Evolutionary conservation across 345 rosid genomes (phyloP).

Genomic region (Eucalyptus virginea): DNA sequence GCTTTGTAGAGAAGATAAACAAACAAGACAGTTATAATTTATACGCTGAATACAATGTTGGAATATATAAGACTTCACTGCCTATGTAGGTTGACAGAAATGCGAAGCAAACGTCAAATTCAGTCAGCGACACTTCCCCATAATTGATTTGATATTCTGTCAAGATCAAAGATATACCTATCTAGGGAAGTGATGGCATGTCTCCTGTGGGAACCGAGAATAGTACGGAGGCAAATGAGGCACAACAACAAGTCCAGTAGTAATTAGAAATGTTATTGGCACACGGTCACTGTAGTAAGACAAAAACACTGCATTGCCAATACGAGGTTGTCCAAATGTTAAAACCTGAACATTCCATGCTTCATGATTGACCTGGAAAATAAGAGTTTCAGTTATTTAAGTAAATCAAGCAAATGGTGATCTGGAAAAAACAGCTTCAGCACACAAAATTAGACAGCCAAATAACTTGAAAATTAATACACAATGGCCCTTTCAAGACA

Average conservation of each 20-base stretch:
- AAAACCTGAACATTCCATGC: background rate
- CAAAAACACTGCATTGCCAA: background rate
- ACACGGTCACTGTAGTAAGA: slow-evolving; percentile 44
- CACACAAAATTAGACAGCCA: background rate
- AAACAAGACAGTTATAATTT: no score
- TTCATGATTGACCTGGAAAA: background rate
- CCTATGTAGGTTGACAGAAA: background rate
- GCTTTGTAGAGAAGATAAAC: background rate
- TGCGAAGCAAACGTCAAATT: background rate
- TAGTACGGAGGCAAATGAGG: slow-evolving; percentile 91
- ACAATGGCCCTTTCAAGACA: background rate
- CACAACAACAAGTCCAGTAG: slow-evolving; percentile 65
- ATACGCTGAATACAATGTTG: background rate
- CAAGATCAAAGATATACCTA: background rate
- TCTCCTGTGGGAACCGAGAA: slow-evolving; percentile 24
- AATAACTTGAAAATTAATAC: no score
- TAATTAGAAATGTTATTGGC: slow-evolving; percentile 57
- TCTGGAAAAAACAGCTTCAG: background rate
- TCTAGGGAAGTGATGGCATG: background rate
- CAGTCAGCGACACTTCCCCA: background rate
- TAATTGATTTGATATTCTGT: background rate
- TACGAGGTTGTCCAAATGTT: background rate
- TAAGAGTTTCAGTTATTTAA: background rate
- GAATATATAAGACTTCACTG: background rate
- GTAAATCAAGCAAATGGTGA: background rate